These are phyloP conservation scores for Pyrus betulifolia DNA, from an alignment of 306 rosid species.

Conservation along the genomic window DNA sequence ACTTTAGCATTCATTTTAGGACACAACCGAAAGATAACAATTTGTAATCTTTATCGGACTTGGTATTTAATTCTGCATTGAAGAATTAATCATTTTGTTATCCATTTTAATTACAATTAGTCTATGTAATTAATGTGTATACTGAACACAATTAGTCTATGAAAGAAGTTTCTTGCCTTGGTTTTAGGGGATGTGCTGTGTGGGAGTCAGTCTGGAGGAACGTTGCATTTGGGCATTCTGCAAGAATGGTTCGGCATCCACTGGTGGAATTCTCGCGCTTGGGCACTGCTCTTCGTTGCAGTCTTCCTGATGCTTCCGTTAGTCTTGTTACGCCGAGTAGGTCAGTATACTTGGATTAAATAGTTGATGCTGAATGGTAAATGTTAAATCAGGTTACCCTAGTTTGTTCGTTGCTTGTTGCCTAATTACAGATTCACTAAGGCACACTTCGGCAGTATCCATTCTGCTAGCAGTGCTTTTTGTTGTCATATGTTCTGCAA, in stretches of 20 bases:
- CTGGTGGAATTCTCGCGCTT: slow-evolving; percentile 60
- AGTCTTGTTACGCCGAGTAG: slow-evolving; percentile 40
- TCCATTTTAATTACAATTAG: not conserved
- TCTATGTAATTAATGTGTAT: not conserved
- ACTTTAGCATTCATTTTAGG: too few relatives aligned
- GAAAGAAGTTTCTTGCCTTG: not conserved
- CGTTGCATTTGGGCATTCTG: slow-evolving; percentile 36
- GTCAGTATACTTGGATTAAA: slow-evolving; percentile 16
- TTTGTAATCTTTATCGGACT: too few relatives aligned
- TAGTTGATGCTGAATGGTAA: not conserved
- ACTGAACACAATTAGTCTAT: not conserved
- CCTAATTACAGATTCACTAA: slow-evolving; percentile 39
- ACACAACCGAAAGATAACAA: too few relatives aligned
- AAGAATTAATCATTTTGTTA: too few relatives aligned
- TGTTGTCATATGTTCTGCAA: slow-evolving; percentile 44
- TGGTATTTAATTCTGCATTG: too few relatives aligned
- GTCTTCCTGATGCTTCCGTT: slow-evolving; percentile 43
- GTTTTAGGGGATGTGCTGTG: slow-evolving; percentile 48
- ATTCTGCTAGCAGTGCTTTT: slow-evolving; percentile 44
- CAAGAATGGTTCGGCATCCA: slow-evolving; percentile 58
- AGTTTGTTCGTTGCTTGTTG: not conserved
- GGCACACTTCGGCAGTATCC: slow-evolving; percentile 55
- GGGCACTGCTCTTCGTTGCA: slow-evolving; percentile 31
- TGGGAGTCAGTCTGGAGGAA: slow-evolving; percentile 35
- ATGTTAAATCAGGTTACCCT: too few relatives aligned